phyloP scores from a whole-genome alignment of 1,139 yeast species.

The Magnusiomyces tetraspermus region DNA sequence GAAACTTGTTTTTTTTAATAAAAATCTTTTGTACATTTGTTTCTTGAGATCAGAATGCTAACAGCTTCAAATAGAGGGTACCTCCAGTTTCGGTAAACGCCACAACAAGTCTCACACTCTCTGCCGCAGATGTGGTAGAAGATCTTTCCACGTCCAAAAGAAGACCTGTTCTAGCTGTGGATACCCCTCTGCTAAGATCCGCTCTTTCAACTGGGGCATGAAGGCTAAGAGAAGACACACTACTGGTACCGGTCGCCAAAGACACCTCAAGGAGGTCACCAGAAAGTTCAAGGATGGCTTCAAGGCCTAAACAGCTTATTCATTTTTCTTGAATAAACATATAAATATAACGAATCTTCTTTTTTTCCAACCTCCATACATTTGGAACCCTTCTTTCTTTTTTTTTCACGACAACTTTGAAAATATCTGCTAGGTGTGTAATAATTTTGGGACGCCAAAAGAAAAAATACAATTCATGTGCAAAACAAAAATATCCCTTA shows the following conservation, averaged over 20 bases:
- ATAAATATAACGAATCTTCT: background rate
- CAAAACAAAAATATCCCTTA: background rate
- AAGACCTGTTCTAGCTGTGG: slow-evolving; percentile 98
- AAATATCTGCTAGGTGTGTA: background rate
- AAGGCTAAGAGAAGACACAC: slow-evolving; percentile 99
- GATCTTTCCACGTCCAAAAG: slow-evolving; percentile 99
- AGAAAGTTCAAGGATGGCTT: slow-evolving; percentile 99
- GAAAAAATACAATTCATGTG: background rate
- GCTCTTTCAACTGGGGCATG: slow-evolving; percentile 94
- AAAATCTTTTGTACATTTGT: too few relatives aligned
- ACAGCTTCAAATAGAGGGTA: slow-evolving; percentile 64
- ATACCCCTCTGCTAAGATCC: slow-evolving; percentile 98
- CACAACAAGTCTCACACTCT: slow-evolving; percentile 99
- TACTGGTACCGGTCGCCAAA: slow-evolving; percentile 99
- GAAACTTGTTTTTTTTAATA: too few relatives aligned
- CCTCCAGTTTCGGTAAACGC: slow-evolving; percentile 99
- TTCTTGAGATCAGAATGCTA: background rate
- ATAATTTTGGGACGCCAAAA: background rate
- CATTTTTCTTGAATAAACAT: background rate
- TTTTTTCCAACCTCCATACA: background rate
- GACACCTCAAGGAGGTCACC: slow-evolving; percentile 91
- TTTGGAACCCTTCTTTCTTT: background rate
- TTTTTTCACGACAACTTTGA: background rate
- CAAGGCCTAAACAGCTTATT: slow-evolving; percentile 60
- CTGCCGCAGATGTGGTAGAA: slow-evolving; percentile 99